A percentile compares a stretch with the other conserved stretches of the same genome.
Evolutionary conservation across 1,284 basidiomycete species (phyloP).

Genomic region (Fistulina hepatica): DNA sequence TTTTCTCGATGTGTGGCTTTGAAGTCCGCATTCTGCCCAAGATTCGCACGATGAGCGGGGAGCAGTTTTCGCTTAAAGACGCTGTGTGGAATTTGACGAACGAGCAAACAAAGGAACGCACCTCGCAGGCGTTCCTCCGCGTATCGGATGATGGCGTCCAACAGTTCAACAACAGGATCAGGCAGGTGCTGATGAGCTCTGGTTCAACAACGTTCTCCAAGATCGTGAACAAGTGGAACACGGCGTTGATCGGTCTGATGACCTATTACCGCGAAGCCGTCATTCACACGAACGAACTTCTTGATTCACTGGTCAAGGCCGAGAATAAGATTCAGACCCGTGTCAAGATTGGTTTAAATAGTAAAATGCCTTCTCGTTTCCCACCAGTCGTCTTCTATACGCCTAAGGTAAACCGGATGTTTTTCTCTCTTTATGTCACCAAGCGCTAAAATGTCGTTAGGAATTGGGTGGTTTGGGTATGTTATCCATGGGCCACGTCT

Average conservation of each 20-base stretch:
- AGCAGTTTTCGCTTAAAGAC: conserved; percentile 94
- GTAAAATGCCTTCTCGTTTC: conserved; percentile 99
- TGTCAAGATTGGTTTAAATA: conserved; percentile 97
- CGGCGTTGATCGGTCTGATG: conserved; percentile 89
- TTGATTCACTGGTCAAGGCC: conserved; percentile 90
- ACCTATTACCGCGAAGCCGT: conserved; percentile 99
- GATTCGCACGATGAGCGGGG: conserved; percentile 87
- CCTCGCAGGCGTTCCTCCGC: conserved; percentile 93
- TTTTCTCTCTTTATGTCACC: conserved; percentile 2
- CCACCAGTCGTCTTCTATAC: conserved; percentile 96
- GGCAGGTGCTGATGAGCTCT: conserved; percentile 97
- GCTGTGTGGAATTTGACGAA: conserved; percentile 97
- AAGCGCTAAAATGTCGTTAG: conserved; percentile 23
- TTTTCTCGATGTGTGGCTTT: conserved; percentile 98
- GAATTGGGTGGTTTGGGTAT: conserved; percentile 97
- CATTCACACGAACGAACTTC: conserved; percentile 91
- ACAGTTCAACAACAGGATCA: conserved; percentile 92
- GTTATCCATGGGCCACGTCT: conserved; percentile 98
- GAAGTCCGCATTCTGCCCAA: conserved; percentile 96
- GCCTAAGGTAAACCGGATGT: conserved; percentile 48
- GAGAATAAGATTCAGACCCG: conserved; percentile 99
- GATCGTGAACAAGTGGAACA: conserved; percentile 99
- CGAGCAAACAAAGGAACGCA: conserved; percentile 93
- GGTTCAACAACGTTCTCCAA: conserved; percentile 99
- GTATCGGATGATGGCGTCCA: conserved; percentile 96